Base-by-base conservation (phyloP, 306 rosid species). In the Delonix regia region DNA sequence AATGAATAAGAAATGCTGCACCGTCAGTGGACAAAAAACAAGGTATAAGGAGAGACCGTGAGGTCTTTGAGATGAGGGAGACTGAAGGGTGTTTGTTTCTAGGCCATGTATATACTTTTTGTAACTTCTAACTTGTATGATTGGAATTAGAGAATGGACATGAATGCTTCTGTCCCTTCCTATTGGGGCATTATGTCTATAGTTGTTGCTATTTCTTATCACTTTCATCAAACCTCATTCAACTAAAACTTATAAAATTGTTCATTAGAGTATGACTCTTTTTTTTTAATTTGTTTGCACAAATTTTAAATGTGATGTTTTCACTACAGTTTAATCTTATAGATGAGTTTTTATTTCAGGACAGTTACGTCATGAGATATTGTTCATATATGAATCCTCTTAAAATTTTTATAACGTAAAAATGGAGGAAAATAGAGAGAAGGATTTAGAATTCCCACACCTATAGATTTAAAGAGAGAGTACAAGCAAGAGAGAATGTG, bases 91-190 rank as follows among this genome's bases (percentile, higher is more conserved):
- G n/a, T n/a, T n/a, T n/a, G n/a, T n/a, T n/a, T 30, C 33, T 30
- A 30, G 33, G 33, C 4, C 33, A 30, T 30, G 4, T 30, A 30
- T 4, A n/a, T n/a, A n/a, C n/a, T n/a, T n/a, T 4, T 4, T 30
- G 33, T 30, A 4, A 9, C 24, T 6, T 52, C 5, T 21, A 27
- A 21, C 9, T 34, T 10, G 44, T 18, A 63, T 18, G 18, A 63
- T 33, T 18, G 45, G 44, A 16, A 30, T 22, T 15, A 8, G 21
- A 9, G 25, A 18, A 63, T 63, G 47, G 16, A 76, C 0, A 51
- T 77, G 4, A 18, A 51, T 34, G 39, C 12, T 25, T 30, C 47
- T 77, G 74, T 77, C 38, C 48, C 75, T 45, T 28, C 59, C 36
- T 18, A 0, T 24, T 73, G 68, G 55, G 56, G n/a, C 41, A 39